phyloP scores from a whole-genome alignment of 2,329 filamentous ascomycete species.

The Coniochaeta ligniaria region DNA sequence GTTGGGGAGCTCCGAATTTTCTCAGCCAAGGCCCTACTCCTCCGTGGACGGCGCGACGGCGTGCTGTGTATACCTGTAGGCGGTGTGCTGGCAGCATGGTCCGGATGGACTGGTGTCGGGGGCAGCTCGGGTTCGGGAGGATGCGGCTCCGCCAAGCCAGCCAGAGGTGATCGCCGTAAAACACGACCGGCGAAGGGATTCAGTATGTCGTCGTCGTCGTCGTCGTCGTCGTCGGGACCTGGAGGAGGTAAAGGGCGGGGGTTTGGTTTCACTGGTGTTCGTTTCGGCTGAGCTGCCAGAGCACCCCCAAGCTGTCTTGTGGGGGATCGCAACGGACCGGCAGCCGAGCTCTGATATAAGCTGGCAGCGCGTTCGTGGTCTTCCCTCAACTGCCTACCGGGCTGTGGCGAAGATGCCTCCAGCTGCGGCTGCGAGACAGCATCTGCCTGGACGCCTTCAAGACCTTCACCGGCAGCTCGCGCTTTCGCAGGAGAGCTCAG shows the following conservation, averaged over 20 bases:
- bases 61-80: constrained; percentile 54
- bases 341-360: background rate
- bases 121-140: constrained; percentile 58
- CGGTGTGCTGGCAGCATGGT: constrained; percentile 47
- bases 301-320: constrained; percentile 20
- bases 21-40: constrained; percentile 29
- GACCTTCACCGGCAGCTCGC: background rate
- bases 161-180: constrained; percentile 27
- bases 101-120: constrained; percentile 44
- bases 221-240: constrained; percentile 31
- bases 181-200: constrained; percentile 31
- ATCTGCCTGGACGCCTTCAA: background rate
- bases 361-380: background rate
- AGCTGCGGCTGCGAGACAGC: background rate
- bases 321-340: constrained; percentile 15
- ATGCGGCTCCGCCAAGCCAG: constrained; percentile 21
- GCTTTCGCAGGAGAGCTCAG: constrained; percentile 3
- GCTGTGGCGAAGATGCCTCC: background rate
- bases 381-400: background rate
- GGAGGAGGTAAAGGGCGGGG: constrained; percentile 41
- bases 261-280: constrained; percentile 33
- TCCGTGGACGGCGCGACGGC: constrained; percentile 41
- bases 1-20: constrained; percentile 40
- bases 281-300: constrained; percentile 27
- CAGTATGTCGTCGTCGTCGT: constrained; percentile 35